Percentiles rank a stretch among this genome's conserved stretches.
Conservation (phyloP, 306 rosid genomes). For the Trifolium repens region DNA sequence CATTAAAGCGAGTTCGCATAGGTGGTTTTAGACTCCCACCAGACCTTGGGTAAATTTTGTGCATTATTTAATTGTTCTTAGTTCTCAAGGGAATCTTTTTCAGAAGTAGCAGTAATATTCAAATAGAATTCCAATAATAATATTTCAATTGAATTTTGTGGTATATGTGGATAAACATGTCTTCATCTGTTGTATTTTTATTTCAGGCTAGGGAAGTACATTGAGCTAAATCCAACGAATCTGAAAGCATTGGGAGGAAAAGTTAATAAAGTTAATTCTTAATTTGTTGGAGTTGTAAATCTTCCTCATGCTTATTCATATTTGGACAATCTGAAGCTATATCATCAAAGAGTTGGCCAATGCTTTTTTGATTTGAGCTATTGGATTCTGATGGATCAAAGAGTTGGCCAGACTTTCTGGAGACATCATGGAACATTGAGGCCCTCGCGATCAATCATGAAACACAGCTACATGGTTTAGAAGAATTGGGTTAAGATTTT, state of each 20-base stretch:
- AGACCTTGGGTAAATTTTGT: constrained; percentile 77
- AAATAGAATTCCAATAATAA: constrained; percentile 20
- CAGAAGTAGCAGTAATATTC: constrained; percentile 12
- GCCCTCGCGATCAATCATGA: constrained; percentile 8
- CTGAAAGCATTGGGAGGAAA: constrained; percentile 75
- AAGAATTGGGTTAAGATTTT: constrained; percentile 1
- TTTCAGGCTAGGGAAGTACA: constrained; percentile 78
- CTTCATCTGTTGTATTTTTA: constrained; percentile 35
- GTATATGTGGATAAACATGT: background rate
- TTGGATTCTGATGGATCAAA: background rate
- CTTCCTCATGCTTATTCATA: constrained; percentile 21
- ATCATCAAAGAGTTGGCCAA: background rate
- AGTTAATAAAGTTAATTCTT: constrained; percentile 37
- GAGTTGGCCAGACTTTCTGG: constrained; percentile 18
- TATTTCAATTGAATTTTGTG: constrained; percentile 22
- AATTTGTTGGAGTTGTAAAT: constrained; percentile 22
- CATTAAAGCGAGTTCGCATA: constrained; percentile 85
- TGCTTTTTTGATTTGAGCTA: constrained; percentile 37
- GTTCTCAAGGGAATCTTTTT: constrained; percentile 27
- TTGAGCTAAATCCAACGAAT: constrained; percentile 70
- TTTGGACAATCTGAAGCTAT: constrained; percentile 28
- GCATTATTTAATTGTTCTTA: constrained; percentile 20
- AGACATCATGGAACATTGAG: constrained; percentile 26
- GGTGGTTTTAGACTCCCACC: constrained; percentile 87
- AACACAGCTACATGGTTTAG: constrained; percentile 8